Evolutionary conservation across 306 rosid genomes (phyloP).

Genomic region (Inga oerstediana): DNA sequence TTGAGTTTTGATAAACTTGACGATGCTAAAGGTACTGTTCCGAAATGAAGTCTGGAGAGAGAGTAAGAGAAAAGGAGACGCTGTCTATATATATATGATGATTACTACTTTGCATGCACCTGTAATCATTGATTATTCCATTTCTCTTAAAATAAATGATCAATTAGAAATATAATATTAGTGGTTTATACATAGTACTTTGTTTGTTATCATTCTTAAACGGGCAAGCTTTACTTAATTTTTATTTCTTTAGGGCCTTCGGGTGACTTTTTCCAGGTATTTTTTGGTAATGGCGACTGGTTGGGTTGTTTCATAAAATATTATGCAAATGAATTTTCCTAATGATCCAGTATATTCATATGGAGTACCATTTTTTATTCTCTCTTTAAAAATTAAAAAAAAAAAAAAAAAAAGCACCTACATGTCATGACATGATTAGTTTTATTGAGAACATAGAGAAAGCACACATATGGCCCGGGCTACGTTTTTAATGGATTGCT

Average conservation of each 20-base stretch:
- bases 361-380: background rate
- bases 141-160: constrained; percentile 6
- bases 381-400: background rate
- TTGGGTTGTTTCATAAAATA: background rate
- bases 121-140: constrained; percentile 7
- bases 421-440: background rate
- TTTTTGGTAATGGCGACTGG: background rate
- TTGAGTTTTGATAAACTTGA: background rate
- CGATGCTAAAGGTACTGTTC: background rate
- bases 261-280: background rate
- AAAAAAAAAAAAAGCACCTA: background rate
- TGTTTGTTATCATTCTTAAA: background rate
- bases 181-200: background rate
- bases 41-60: background rate
- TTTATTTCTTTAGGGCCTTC: background rate
- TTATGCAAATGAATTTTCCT: background rate
- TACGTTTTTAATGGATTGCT: background rate
- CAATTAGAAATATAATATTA: background rate
- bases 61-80: background rate
- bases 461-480: background rate
- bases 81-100: background rate
- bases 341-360: background rate
- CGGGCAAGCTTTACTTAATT: background rate
- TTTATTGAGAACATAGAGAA: background rate
- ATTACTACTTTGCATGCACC: constrained; percentile 7